A percentile compares a stretch with the other conserved stretches of the same genome.
These are phyloP conservation scores for Aspergillus baeticus DNA, from an alignment of 495 filamentous ascomycete species.

Conservation along the genomic window DNA sequence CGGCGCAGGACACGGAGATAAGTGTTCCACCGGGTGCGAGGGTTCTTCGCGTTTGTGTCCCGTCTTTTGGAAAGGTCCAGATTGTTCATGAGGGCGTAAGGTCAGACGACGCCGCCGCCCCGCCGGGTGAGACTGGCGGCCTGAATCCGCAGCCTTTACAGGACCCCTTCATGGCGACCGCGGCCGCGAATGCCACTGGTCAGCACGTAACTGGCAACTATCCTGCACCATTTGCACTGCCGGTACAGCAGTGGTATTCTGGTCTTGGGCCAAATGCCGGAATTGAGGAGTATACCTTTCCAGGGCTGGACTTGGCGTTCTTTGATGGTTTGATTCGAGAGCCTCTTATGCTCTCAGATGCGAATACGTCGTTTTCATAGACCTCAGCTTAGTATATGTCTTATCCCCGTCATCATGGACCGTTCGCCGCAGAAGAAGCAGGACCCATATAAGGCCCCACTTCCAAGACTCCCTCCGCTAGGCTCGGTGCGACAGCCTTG, in stretches of 20 bases:
- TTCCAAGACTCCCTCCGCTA: too few relatives aligned
- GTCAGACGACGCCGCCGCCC: neutral
- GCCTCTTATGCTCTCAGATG: too few relatives aligned
- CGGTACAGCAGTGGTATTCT: neutral
- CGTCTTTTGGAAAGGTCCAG: slow-evolving; percentile 35
- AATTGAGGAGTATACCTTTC: slow-evolving; percentile 33
- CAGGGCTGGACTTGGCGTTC: slow-evolving; percentile 40
- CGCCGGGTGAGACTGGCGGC: neutral
- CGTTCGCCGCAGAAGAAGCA: too few relatives aligned
- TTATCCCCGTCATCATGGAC: too few relatives aligned
- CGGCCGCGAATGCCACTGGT: neutral
- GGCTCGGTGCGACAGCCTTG: too few relatives aligned
- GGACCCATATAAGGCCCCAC: too few relatives aligned
- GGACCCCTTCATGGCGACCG: neutral
- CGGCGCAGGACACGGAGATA: neutral
- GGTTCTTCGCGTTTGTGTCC: slow-evolving; percentile 28
- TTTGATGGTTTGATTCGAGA: slow-evolving; percentile 33
- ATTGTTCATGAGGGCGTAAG: neutral
- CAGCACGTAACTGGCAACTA: neutral
- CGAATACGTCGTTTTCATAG: too few relatives aligned
- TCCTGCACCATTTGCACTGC: neutral
- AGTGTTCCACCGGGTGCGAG: neutral
- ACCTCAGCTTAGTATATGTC: too few relatives aligned
- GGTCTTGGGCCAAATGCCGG: slow-evolving; percentile 1
- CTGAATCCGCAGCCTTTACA: neutral